Evolutionary conservation across 176 grass and related monocot species (phyloP).

Genomic region (Lolium rigidum): DNA sequence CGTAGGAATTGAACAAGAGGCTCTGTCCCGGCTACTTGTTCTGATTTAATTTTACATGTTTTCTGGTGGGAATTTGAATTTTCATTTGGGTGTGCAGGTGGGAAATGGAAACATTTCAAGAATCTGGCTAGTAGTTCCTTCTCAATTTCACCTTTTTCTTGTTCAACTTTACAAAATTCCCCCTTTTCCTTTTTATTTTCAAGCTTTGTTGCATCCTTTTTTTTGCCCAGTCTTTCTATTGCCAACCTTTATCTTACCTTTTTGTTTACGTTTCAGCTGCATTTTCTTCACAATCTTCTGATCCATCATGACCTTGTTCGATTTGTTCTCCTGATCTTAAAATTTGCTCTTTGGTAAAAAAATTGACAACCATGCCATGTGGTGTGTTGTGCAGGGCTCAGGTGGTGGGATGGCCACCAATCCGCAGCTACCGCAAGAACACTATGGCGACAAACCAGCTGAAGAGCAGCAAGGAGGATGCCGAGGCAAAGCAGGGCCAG

Average conservation of each 20-base stretch:
- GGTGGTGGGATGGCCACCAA: constrained; percentile 94
- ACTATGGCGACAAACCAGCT: constrained; percentile 69
- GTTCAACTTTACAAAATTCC: background rate
- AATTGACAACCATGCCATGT: background rate
- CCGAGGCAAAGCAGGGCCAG: constrained; percentile 49
- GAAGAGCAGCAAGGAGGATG: constrained; percentile 69
- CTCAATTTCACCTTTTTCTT: background rate
- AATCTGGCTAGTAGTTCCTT: background rate
- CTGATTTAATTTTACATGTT: constrained; percentile 4
- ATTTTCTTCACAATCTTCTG: background rate
- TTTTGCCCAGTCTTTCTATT: background rate
- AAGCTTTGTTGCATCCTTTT: constrained; percentile 4
- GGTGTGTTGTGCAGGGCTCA: constrained; percentile 63
- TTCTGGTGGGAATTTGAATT: background rate
- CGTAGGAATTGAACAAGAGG: background rate
- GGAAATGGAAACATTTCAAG: background rate
- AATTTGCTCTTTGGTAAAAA: background rate
- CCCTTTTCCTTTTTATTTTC: background rate
- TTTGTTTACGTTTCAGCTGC: background rate
- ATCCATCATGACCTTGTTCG: background rate
- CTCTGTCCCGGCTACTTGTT: background rate
- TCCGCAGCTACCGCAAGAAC: constrained; percentile 82
- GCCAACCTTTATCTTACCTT: background rate
- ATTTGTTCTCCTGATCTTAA: background rate
- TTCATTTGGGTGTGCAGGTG: background rate